These are phyloP conservation scores for Chlorella sp. DNA, from an alignment of 139 green algal genomes.

Conservation along the genomic window DNA sequence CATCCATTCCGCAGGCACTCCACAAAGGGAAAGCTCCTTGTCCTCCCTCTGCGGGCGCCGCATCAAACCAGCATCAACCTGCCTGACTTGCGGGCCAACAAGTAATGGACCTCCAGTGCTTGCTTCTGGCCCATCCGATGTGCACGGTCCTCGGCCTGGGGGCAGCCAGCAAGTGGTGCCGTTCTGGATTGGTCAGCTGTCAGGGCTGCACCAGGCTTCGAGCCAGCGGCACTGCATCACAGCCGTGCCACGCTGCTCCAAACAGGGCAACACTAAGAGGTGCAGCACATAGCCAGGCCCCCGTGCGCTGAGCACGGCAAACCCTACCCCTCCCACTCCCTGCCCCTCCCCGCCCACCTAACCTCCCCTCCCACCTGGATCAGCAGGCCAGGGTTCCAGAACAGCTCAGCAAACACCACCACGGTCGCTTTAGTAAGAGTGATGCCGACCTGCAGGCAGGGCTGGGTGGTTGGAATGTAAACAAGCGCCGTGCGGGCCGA, in stretches of 20 bases:
- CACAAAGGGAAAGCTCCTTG: too few species aligned
- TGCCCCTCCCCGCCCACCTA: too few species aligned
- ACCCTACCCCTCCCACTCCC: too few species aligned
- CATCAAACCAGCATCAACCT: neutral
- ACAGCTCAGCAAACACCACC: slow-evolving; percentile 67
- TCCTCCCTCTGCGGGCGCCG: too few species aligned
- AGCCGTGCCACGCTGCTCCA: too few species aligned
- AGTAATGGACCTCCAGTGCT: slow-evolving; percentile 55
- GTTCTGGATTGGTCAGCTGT: neutral
- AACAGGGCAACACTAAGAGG: too few species aligned
- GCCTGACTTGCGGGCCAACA: slow-evolving; percentile 34
- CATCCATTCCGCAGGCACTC: too few species aligned
- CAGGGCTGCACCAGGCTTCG: neutral
- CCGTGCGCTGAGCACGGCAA: too few species aligned
- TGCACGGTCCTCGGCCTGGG: slow-evolving; percentile 53
- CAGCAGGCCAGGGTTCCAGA: slow-evolving; percentile 53
- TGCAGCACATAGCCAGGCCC: too few species aligned
- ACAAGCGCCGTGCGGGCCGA: too few species aligned
- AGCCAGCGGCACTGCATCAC: neutral
- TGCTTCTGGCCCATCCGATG: slow-evolving; percentile 53
- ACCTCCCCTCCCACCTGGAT: too few species aligned
- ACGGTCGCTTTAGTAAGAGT: slow-evolving; percentile 45
- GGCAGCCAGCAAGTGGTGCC: neutral
- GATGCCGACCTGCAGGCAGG: slow-evolving; percentile 32
- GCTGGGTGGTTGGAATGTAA: neutral